Percentiles rank a stretch among this genome's conserved stretches.
Conservation (phyloP, 306 rosid genomes). For the Trifolium pratense region DNA sequence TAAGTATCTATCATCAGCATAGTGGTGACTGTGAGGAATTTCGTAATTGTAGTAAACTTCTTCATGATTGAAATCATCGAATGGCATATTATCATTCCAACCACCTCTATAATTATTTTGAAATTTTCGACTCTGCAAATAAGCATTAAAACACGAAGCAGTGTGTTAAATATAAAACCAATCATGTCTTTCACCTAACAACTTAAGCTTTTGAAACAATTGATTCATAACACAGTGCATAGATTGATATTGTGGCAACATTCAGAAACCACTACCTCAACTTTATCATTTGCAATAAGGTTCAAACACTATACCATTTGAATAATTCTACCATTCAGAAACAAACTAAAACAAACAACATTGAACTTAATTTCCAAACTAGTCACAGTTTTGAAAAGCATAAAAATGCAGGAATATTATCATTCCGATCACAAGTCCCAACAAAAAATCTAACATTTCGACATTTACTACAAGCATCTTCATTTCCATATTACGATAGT, state of each 20-base stretch:
- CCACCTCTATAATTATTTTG: neutral
- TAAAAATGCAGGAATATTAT: neutral
- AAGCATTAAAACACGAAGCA: slow-evolving; percentile 15
- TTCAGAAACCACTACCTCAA: neutral
- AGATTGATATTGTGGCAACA: slow-evolving; percentile 17
- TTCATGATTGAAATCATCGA: neutral
- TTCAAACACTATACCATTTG: neutral
- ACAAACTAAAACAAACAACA: neutral
- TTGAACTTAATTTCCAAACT: neutral
- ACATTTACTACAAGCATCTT: neutral
- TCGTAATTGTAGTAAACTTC: slow-evolving; percentile 5
- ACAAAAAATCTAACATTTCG: neutral
- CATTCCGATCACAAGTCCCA: neutral
- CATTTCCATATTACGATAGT: too few species aligned
- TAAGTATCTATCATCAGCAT: neutral
- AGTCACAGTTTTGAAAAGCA: neutral
- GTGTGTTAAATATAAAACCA: neutral
- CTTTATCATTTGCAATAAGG: slow-evolving; percentile 22
- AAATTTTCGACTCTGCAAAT: slow-evolving; percentile 32
- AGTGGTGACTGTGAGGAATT: slow-evolving; percentile 3
- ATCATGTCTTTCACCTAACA: slow-evolving; percentile 3
- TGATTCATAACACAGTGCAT: neutral
- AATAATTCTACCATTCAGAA: neutral
- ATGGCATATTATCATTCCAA: neutral
- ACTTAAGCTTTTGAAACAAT: neutral